Conservation (phyloP, 495 filamentous ascomycete species). For the Hypoxylon crocopeplum region DNA sequence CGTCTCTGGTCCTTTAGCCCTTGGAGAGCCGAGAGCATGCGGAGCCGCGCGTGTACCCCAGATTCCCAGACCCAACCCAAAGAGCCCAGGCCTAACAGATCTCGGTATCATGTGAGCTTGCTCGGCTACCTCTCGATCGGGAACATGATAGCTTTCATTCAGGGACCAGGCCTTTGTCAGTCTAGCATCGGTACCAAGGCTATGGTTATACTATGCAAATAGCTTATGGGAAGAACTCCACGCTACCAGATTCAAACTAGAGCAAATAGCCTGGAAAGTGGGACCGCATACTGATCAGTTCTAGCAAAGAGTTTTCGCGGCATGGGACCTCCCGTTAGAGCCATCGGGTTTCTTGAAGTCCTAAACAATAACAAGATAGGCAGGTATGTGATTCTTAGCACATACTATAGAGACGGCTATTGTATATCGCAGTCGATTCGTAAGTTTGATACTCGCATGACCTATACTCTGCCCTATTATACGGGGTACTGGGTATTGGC, state of each 20-base stretch:
- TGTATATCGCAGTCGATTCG: too few species aligned
- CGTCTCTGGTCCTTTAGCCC: background rate
- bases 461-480: background rate
- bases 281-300: conserved; percentile 25
- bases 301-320: conserved; percentile 15
- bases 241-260: background rate
- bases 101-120: conserved; percentile 30
- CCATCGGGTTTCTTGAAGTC: background rate
- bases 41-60: conserved; percentile 23
- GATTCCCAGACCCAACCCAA: conserved; percentile 12
- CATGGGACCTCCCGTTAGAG: conserved; percentile 2
- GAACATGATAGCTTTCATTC: conserved; percentile 6
- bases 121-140: conserved; percentile 5
- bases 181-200: conserved; percentile 5
- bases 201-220: conserved; percentile 3
- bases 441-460: conserved; percentile 14
- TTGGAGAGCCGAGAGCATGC: conserved; percentile 6
- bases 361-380: background rate
- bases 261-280: conserved; percentile 10
- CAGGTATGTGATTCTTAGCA: background rate
- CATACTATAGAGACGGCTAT: too few species aligned
- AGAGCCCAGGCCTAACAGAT: conserved; percentile 12
- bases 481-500: background rate
- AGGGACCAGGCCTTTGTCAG: conserved; percentile 4
- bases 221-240: background rate